Conservation (phyloP, 805 yeast genomes). For the Saccharomyces mikatae region DNA sequence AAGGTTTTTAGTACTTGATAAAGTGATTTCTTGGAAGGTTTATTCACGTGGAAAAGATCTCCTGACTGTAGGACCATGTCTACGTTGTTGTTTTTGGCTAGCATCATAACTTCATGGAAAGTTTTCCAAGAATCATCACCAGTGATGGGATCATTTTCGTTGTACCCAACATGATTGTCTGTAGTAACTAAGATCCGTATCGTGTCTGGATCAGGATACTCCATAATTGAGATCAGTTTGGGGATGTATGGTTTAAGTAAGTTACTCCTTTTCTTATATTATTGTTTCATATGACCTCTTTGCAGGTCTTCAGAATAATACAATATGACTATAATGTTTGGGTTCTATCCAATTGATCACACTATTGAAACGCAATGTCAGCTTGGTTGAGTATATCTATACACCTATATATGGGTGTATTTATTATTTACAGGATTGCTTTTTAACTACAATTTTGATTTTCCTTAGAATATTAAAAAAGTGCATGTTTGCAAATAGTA, state of each 20-base stretch:
- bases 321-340: neutral
- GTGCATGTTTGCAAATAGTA: neutral
- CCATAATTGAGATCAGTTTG: constrained; percentile 7
- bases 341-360: neutral
- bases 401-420: neutral
- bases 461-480: neutral
- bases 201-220: constrained; percentile 42
- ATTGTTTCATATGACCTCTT: neutral
- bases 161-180: constrained; percentile 93
- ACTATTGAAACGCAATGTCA: neutral
- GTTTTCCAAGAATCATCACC: constrained; percentile 87
- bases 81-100: constrained; percentile 64
- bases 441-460: neutral
- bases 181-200: constrained; percentile 77
- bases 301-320: neutral
- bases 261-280: neutral
- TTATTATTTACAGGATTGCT: neutral
- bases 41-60: constrained; percentile 83
- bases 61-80: constrained; percentile 92
- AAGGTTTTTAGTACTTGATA: constrained; percentile 72
- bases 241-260: neutral
- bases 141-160: constrained; percentile 80
- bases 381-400: neutral
- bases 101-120: constrained; percentile 69
- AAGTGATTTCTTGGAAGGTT: constrained; percentile 79